Conservation (phyloP, 345 rosid genomes). For the Microthlaspi erraticum region DNA sequence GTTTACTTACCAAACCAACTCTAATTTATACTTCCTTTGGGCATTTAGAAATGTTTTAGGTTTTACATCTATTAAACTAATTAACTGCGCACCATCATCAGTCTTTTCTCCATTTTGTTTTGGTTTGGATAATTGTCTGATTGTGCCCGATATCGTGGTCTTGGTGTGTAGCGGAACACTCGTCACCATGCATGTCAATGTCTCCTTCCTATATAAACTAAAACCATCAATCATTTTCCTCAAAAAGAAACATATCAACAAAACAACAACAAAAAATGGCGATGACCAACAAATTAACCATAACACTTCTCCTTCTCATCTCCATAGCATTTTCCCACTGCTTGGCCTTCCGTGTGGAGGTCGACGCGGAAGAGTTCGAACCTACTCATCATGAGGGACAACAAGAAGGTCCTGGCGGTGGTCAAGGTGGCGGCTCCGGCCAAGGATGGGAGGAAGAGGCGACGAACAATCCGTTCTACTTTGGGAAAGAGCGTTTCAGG, state of each 20-base stretch:
- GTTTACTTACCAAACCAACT: too few species aligned
- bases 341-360: constrained; percentile 34
- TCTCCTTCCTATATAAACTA: constrained; percentile 25
- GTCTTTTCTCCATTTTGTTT: neutral
- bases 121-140: constrained; percentile 30
- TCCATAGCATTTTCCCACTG: constrained; percentile 33
- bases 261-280: constrained; percentile 7
- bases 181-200: constrained; percentile 50
- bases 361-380: constrained; percentile 39
- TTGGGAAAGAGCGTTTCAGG: constrained; percentile 36
- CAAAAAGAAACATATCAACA: neutral
- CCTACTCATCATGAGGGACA: constrained; percentile 40
- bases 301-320: constrained; percentile 27
- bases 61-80: neutral
- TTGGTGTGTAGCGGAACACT: constrained; percentile 37
- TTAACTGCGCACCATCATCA: neutral
- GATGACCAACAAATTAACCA: constrained; percentile 7
- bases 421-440: constrained; percentile 3
- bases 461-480: constrained; percentile 49
- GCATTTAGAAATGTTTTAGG: too few species aligned
- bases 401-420: constrained; percentile 8
- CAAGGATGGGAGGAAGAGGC: constrained; percentile 26
- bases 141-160: neutral
- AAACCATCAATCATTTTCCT: constrained; percentile 2
- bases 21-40: too few species aligned